A percentile compares a stretch with the other conserved stretches of the same genome.
Conservation (phyloP, 2,329 filamentous ascomycete species). For the Neopestalotiopsis sp. region DNA sequence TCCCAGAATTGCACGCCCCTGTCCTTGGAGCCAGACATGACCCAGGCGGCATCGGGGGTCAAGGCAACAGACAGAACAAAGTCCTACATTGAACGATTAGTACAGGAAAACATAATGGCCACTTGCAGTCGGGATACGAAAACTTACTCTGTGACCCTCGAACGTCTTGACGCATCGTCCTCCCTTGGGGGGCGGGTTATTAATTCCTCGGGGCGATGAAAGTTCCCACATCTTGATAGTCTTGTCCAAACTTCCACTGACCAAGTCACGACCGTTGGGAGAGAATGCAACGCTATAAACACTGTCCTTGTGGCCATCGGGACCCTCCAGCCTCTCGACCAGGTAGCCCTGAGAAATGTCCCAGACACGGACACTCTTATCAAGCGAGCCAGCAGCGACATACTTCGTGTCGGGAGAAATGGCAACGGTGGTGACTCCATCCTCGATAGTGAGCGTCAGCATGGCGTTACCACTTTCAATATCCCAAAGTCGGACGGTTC, state of each 20-base stretch:
- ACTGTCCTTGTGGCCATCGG: conserved; percentile 94
- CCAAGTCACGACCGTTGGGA: conserved; percentile 88
- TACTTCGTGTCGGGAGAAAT: conserved; percentile 95
- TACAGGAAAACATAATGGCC: conserved; percentile 32
- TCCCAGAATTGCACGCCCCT: conserved; percentile 99
- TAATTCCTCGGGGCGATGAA: conserved; percentile 71
- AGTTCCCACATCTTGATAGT: conserved; percentile 99
- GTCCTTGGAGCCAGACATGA: conserved; percentile 96
- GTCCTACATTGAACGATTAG: conserved; percentile 65
- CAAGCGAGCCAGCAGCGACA: conserved; percentile 91
- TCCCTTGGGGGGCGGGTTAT: conserved; percentile 74
- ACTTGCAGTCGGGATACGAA: not conserved
- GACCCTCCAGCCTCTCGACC: conserved; percentile 89
- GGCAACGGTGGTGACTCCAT: conserved; percentile 95
- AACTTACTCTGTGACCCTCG: conserved; percentile 88
- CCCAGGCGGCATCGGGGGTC: conserved; percentile 93
- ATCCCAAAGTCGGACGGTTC: conserved; percentile 96
- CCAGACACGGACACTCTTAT: conserved; percentile 98
- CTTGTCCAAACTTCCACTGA: conserved; percentile 94
- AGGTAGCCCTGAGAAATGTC: conserved; percentile 86
- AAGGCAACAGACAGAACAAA: conserved; percentile 96
- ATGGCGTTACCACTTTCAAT: conserved; percentile 84
- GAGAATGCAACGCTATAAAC: conserved; percentile 97
- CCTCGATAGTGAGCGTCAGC: conserved; percentile 88
- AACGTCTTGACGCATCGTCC: conserved; percentile 97